A percentile compares a stretch with the other conserved stretches of the same genome.
Conservation (phyloP, 139 green algal species). For the Yamagishiella unicocca region DNA sequence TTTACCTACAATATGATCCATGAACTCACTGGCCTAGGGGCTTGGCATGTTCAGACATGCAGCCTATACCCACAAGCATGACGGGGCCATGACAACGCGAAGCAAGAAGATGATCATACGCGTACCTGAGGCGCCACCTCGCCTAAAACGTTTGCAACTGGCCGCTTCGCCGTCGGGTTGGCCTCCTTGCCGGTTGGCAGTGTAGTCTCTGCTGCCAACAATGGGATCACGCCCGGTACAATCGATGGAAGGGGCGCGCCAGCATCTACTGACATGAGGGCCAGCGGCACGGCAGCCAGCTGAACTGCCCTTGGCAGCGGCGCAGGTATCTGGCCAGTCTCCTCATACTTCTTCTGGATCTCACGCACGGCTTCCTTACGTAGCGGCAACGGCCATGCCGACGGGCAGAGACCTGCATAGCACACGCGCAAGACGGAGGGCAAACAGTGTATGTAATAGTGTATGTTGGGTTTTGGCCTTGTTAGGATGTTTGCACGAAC, state of each 20-base stretch:
- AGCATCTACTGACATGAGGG: not conserved
- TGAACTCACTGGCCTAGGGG: too few species aligned
- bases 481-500: too few species aligned
- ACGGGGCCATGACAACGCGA: too few species aligned
- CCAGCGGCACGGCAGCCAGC: not conserved
- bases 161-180: not conserved
- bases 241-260: too few species aligned
- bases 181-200: not conserved
- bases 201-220: not conserved
- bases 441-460: too few species aligned
- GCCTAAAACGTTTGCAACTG: not conserved
- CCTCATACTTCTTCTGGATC: slow-evolving; percentile 36
- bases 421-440: too few species aligned
- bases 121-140: not conserved
- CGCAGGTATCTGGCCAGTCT: slow-evolving; percentile 28
- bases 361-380: slow-evolving; percentile 33
- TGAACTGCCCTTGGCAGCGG: not conserved
- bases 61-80: too few species aligned
- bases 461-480: too few species aligned
- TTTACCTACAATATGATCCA: too few species aligned
- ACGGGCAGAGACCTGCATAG: slow-evolving; percentile 49
- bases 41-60: too few species aligned
- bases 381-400: slow-evolving; percentile 49
- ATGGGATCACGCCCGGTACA: not conserved
- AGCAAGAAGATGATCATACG: too few species aligned